A percentile compares a stretch with the other conserved stretches of the same genome.
These are phyloP conservation scores for Globisporangium nodosum DNA, from an alignment of 352 stramenopile genomes.

Conservation along the genomic window DNA sequence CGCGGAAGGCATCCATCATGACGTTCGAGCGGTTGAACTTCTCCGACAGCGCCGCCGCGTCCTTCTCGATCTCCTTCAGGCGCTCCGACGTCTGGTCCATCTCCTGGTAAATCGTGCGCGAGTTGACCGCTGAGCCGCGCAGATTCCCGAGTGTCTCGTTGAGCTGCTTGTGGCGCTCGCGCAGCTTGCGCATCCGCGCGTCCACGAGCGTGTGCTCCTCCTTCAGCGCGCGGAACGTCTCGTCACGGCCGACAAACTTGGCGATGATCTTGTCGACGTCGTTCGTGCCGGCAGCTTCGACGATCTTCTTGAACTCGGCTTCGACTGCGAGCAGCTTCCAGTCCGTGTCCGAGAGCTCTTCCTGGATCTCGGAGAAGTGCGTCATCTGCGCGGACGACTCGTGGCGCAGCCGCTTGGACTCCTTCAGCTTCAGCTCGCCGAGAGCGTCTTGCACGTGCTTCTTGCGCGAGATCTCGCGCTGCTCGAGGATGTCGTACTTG, in stretches of 20 bases:
- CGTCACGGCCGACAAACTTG: conserved; percentile 66
- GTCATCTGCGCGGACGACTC: conserved; percentile 72
- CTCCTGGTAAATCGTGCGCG: conserved; percentile 80
- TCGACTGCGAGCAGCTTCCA: conserved; percentile 61
- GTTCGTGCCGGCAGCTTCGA: conserved; percentile 70
- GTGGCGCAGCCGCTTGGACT: conserved; percentile 59
- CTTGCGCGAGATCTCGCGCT: conserved; percentile 66
- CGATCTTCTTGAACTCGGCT: conserved; percentile 67
- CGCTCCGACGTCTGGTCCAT: conserved; percentile 79
- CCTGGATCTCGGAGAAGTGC: conserved; percentile 76
- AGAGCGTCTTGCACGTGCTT: conserved; percentile 67
- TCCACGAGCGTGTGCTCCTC: conserved; percentile 73
- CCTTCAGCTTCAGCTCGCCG: conserved; percentile 67
- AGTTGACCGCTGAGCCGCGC: conserved; percentile 65
- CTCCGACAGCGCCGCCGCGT: conserved; percentile 54
- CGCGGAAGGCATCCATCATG: conserved; percentile 76
- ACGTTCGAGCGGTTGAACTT: conserved; percentile 74
- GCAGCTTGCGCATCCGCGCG: conserved; percentile 66
- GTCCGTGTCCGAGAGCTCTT: conserved; percentile 69
- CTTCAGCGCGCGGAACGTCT: conserved; percentile 65
- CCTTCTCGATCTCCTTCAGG: conserved; percentile 83
- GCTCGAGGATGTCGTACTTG: conserved; percentile 71
- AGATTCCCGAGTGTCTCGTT: conserved; percentile 58
- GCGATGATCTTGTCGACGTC: conserved; percentile 80
- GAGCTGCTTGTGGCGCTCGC: conserved; percentile 73